Conservation (phyloP, 176 grass and related monocot genomes). For the Themeda triandra region DNA sequence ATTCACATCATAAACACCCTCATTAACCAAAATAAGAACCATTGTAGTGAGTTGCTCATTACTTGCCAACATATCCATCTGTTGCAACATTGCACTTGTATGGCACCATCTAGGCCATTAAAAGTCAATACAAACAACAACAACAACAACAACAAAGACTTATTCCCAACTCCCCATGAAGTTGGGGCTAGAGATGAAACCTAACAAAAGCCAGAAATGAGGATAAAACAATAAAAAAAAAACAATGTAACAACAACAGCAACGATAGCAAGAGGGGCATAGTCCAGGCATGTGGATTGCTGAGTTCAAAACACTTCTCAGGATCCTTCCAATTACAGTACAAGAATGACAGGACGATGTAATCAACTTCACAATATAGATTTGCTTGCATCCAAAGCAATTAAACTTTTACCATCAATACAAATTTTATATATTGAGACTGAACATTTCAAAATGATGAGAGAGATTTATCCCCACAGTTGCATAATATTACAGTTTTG, state of each 20-base stretch:
- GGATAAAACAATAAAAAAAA: background rate
- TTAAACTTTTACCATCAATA: background rate
- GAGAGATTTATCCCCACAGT: background rate
- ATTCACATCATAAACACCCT: constrained; percentile 3
- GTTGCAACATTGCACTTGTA: background rate
- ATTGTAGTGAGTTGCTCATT: background rate
- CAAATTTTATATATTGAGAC: background rate
- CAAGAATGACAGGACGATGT: background rate
- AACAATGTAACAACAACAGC: background rate
- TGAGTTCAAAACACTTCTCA: background rate
- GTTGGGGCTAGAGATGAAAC: background rate
- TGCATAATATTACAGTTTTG: background rate
- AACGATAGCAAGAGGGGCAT: background rate
- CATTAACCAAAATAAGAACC: background rate
- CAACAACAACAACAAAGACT: background rate
- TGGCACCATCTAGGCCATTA: background rate
- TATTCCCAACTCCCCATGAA: background rate
- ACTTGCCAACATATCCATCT: background rate
- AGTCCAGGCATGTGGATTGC: background rate
- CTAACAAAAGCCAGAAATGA: background rate
- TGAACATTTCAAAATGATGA: background rate
- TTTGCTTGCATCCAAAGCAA: background rate
- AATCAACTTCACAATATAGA: background rate
- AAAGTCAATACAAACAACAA: background rate
- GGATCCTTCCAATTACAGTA: background rate